phyloP scores from a whole-genome alignment of 2,329 filamentous ascomycete genomes.

The Colletotrichum lupini region DNA sequence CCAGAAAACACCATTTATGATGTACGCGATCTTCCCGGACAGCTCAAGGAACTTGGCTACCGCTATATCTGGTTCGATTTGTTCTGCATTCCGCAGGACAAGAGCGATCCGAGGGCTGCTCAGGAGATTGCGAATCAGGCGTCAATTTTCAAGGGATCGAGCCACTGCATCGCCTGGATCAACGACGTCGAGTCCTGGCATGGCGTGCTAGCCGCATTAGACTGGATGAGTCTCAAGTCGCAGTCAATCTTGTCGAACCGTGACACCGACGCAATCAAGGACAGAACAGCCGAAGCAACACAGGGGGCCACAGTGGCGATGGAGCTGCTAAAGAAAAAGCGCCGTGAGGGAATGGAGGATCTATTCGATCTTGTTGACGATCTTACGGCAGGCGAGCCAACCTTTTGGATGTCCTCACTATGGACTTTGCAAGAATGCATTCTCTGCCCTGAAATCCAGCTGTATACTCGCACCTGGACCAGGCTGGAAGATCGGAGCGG shows the following conservation, averaged over 20 bases:
- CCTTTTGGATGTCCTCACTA: background rate
- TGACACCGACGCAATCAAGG: background rate
- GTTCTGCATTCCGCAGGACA: background rate
- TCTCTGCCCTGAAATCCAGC: background rate
- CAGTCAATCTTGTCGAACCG: background rate
- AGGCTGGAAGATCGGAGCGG: background rate
- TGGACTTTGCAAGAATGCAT: background rate
- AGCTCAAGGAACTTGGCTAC: background rate
- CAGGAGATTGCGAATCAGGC: background rate
- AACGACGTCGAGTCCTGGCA: background rate
- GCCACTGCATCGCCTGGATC: background rate
- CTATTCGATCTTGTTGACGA: background rate
- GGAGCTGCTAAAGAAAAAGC: background rate
- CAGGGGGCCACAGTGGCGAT: background rate
- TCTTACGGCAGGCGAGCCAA: background rate
- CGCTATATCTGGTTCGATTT: background rate
- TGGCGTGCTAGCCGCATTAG: background rate
- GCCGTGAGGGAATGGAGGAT: background rate
- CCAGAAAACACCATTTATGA: background rate
- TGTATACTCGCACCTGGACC: background rate
- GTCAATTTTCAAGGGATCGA: background rate
- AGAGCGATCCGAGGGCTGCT: background rate
- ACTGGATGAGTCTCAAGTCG: background rate
- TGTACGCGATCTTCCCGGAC: background rate
- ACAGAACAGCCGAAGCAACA: background rate